Evolutionary conservation across 2,329 filamentous ascomycete species (phyloP), one percentile per base, ranked within the genome.

Genomic region (Colletotrichum echinochloae): DNA sequence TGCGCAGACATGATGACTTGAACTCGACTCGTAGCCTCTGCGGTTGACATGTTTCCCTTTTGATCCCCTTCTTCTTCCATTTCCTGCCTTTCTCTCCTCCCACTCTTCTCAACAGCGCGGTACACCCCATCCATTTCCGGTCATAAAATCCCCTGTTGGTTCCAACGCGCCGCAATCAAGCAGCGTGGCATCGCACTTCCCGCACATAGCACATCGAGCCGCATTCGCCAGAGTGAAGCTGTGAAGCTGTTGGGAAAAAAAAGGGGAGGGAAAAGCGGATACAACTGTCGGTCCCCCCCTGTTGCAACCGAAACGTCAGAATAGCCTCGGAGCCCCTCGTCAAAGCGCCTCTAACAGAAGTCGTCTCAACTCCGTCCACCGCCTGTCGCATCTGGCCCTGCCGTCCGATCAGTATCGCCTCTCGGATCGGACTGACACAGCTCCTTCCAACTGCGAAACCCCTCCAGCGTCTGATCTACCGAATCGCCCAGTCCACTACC

Each of bases 381-480:
- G 62, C 69, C 74, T 74, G 66, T 73, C 73, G 75, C 75, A 75
- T 72, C 70, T 72, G 72, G 70, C 69, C 74, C 73, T 74, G 74
- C 74, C 74, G 67, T 79, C 77, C 76, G 76, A 73, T 68, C 52
- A 74, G 76, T 37, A 52, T 70, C 55, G 70, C 61, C 70, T 70
- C 65, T 70, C 72, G 65, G 66, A 72, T 69, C 70, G 66, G 60
- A 68, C 72, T 73, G 72, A 73, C 66, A 73, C 72, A 62, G 56
- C 46, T 60, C 55, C 56, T 49, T 66, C 44, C 72, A 76, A 76
- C 75, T 78, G 75, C 83, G 82, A 86, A 85, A 86, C 83, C 74
- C 69, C 78, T 82, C 80, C 78, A 80, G 80, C 81, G 83, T 85
- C 82, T 85, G 81, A 82, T 83, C 81, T 78, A 75, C 76, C 49